A percentile compares a stretch with the other conserved stretches of the same genome.
These are phyloP conservation scores for Diacronema lutheri DNA, from an alignment of 78 protist species.

Conservation along the genomic window DNA sequence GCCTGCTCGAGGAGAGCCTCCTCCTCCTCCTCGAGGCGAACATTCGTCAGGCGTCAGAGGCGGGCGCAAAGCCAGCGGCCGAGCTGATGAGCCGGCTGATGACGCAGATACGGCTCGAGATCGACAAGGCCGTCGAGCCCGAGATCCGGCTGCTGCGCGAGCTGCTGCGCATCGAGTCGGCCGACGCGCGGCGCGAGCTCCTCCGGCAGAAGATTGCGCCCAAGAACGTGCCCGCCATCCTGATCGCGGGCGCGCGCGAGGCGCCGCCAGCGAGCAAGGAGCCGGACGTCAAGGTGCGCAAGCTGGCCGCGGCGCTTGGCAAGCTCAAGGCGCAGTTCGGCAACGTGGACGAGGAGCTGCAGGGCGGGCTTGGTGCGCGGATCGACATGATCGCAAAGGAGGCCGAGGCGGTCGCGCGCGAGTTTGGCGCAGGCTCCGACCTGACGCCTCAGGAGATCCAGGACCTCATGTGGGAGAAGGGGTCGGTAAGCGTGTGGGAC, in stretches of 20 bases:
- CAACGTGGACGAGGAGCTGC: slow-evolving; percentile 5
- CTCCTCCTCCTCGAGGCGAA: slow-evolving; percentile 5
- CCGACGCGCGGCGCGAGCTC: neutral
- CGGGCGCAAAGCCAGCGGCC: neutral
- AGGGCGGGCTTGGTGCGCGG: neutral
- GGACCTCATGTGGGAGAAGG: slow-evolving; percentile 12
- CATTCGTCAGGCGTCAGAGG: neutral
- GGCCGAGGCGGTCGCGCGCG: slow-evolving; percentile 18
- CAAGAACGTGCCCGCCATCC: neutral
- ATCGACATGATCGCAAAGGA: neutral
- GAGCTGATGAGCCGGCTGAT: neutral
- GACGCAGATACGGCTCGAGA: neutral
- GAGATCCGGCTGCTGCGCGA: neutral
- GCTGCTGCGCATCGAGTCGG: slow-evolving; percentile 2
- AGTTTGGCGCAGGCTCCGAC: neutral
- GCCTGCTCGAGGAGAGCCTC: neutral
- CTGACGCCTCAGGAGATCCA: neutral
- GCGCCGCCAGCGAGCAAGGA: neutral
- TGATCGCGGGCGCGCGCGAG: neutral
- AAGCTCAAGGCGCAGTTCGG: slow-evolving; percentile 2
- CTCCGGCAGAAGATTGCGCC: neutral
- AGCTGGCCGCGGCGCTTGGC: neutral
- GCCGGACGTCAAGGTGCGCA: neutral
- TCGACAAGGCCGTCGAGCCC: neutral
- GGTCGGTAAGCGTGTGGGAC: neutral